A percentile compares a stretch with the other conserved stretches of the same genome.
Conservation (phyloP, 257 asterid species). For the Catharanthus roseus region DNA sequence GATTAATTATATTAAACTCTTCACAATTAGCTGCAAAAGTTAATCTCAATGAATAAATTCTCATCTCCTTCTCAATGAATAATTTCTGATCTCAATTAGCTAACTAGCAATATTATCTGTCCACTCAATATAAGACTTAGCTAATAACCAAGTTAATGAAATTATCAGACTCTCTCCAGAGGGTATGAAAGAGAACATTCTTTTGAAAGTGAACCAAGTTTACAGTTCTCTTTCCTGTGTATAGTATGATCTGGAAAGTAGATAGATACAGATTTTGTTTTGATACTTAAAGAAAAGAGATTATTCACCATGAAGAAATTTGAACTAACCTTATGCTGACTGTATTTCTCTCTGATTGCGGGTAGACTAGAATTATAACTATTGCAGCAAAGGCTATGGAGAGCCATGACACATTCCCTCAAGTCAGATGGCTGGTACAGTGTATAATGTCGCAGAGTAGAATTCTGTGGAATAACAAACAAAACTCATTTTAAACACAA, state of each 20-base stretch:
- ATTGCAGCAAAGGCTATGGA: slow-evolving; percentile 31
- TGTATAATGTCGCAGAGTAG: slow-evolving; percentile 43
- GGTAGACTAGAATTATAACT: slow-evolving; percentile 53
- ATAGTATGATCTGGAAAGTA: not conserved
- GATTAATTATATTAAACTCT: too few relatives aligned
- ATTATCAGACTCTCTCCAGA: not conserved
- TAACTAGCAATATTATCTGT: too few relatives aligned
- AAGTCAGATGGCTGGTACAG: slow-evolving; percentile 39
- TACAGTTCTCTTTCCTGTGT: not conserved
- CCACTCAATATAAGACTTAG: too few relatives aligned
- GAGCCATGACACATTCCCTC: slow-evolving; percentile 40
- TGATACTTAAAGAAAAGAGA: not conserved
- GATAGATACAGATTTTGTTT: not conserved
- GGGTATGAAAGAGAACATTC: too few relatives aligned
- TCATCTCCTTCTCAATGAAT: too few relatives aligned
- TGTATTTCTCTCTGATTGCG: slow-evolving; percentile 83
- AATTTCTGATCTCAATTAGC: too few relatives aligned
- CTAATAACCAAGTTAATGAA: not conserved
- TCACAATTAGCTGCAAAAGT: too few relatives aligned
- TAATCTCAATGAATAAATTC: too few relatives aligned
- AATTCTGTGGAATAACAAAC: slow-evolving; percentile 36
- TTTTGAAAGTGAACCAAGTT: too few relatives aligned
- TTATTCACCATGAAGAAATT: not conserved
- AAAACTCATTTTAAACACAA: slow-evolving; percentile 5
- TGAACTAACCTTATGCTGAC: slow-evolving; percentile 79